Percentiles rank a stretch among this genome's conserved stretches.
Evolutionary conservation across 345 rosid species (phyloP).

Genomic region (Eucalyptus albens): DNA sequence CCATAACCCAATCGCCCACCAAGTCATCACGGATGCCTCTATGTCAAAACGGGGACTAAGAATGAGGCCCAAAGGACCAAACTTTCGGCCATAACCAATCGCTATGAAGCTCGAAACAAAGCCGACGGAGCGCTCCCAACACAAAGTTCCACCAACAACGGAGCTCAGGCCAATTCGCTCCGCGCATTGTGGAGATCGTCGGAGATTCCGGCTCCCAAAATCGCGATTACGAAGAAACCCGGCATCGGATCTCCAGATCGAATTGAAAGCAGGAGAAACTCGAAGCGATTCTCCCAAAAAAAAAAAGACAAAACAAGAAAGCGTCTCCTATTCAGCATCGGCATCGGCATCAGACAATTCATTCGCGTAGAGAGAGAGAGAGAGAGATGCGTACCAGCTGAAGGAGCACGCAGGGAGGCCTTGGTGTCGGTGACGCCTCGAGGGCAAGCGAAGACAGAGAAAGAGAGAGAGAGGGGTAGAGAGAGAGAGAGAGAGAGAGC

Average conservation of each 20-base stretch:
- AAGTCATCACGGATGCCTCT: neutral
- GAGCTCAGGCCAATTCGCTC: neutral
- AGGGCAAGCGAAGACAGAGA: neutral
- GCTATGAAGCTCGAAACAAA: neutral
- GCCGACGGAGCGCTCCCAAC: neutral
- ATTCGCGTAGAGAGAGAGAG: neutral
- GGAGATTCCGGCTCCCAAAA: neutral
- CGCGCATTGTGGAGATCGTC: neutral
- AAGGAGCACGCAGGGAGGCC: neutral
- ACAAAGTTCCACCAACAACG: neutral
- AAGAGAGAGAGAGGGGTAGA: neutral
- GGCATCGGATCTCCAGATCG: neutral
- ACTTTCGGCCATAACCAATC: neutral
- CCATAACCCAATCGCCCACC: neutral
- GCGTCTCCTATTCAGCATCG: neutral
- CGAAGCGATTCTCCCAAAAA: neutral
- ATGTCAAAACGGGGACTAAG: neutral
- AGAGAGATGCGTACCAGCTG: neutral
- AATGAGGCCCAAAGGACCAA: neutral
- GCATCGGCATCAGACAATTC: neutral
- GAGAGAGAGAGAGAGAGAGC: neutral
- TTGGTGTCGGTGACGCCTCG: neutral
- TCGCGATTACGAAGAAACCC: neutral
- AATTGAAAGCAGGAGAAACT: neutral
- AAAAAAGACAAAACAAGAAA: neutral